These are phyloP conservation scores for Scedosporium aurantiacum DNA, from an alignment of 2,329 filamentous ascomycete species.

Conservation along the genomic window DNA sequence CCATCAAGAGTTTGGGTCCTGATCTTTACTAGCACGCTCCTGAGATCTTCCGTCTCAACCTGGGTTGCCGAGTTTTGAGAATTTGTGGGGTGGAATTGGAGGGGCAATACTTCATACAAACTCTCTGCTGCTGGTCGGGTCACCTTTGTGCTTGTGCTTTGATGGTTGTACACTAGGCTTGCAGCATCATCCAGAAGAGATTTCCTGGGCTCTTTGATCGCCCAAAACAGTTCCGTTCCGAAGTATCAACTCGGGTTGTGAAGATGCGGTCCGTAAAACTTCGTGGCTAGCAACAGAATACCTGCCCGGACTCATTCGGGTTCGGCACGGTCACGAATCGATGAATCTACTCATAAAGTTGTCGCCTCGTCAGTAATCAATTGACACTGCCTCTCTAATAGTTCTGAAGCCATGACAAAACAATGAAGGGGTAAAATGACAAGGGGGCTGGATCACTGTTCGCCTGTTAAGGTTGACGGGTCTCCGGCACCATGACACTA, in stretches of 20 bases:
- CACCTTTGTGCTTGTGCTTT: too few species aligned
- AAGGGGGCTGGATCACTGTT: not conserved
- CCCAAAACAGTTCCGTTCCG: not conserved
- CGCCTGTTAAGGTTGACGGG: not conserved
- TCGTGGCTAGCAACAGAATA: not conserved
- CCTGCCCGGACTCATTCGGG: too few species aligned
- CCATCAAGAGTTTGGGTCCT: not conserved
- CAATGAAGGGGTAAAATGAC: not conserved
- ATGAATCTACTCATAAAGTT: too few species aligned
- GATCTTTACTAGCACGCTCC: not conserved
- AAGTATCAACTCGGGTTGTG: not conserved
- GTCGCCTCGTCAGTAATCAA: not conserved
- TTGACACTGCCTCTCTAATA: not conserved
- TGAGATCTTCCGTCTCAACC: not conserved
- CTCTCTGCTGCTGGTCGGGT: too few species aligned
- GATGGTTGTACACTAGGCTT: too few species aligned
- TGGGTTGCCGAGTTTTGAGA: not conserved
- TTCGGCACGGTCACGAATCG: too few species aligned
- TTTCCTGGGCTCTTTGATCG: not conserved
- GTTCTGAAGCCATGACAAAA: not conserved
- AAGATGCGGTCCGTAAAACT: not conserved
- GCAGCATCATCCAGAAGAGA: not conserved
- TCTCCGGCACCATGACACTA: not conserved
- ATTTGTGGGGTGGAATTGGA: not conserved
- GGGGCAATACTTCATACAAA: not conserved